Evolutionary conservation across 169 alveolate species (phyloP), one percentile per base, ranked within the genome.

Genomic region (Besnoitia besnoiti): DNA sequence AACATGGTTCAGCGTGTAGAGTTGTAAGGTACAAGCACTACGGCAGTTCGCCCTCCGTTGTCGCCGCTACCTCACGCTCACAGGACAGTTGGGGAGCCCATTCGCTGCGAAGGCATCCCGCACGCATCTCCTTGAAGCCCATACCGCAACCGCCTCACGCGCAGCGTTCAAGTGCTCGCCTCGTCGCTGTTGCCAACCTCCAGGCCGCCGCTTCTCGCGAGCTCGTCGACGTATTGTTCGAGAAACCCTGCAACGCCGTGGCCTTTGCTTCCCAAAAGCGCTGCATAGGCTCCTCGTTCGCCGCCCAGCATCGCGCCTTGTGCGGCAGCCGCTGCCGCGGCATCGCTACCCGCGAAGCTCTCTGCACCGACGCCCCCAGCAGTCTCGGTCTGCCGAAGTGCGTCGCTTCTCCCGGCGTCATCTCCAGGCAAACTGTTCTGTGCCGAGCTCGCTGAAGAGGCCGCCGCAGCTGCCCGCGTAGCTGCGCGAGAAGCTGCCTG

Each of bases 231-330:
- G 24, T 73, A 37, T 19, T n/a, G 14, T n/a, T 73, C 47, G 39
- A 73, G n/a, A 37, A 73, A 73, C 82, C 82, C 82, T 5, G 44
- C 82, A 73, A 42, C 82, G 16, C 67, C 67, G 12, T 55, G 67
- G 67, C 67, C 24, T 21, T n/a, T 55, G 67, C 33, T 55, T 0
- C 67, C 67, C 67, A 3, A 19, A 0, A 67, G 80, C 44, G 80
- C 80, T 0, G 42, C 47, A 7, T 35, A 67, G 46, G 80, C 80
- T 0, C 80, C 80, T 19, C 80, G 80, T 35, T 67, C 47, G 80
- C 80, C 80, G 12, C 80, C 80, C 21, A 67, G 44, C 80, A 67
- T 67, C 44, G 80, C 80, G 4, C 80, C 80, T n/a, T 67, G 80
- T 30, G n/a, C 80, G 10, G 80, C 80, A 0, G 80, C 80, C 2